Conservation (phyloP, 257 asterid genomes). For the Prunella vulgaris region DNA sequence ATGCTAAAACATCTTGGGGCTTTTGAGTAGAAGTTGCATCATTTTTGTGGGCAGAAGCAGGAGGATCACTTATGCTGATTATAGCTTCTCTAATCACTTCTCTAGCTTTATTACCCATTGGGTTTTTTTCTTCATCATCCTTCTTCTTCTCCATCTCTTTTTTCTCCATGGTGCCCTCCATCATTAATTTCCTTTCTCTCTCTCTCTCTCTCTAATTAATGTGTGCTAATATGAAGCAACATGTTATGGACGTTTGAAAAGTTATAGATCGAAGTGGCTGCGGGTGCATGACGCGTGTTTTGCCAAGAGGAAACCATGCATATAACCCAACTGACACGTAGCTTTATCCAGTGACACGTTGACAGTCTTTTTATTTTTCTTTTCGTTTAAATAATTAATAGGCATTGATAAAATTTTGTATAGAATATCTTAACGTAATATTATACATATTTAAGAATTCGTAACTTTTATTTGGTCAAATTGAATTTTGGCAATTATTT, state of each 20-base stretch:
- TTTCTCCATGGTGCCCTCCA: conserved; percentile 33
- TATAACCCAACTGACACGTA: no score
- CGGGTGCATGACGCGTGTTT: background rate
- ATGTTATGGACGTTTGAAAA: background rate
- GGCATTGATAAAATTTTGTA: no score
- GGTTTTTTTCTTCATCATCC: background rate
- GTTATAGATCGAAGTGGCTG: background rate
- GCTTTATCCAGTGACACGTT: no score
- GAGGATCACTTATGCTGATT: conserved; percentile 4
- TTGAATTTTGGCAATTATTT: no score
- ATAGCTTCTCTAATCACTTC: conserved; percentile 34
- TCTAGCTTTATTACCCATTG: conserved; percentile 23
- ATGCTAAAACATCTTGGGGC: conserved; percentile 34
- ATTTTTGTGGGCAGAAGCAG: background rate
- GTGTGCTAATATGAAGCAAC: no score
- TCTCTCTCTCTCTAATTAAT: background rate
- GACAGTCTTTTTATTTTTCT: no score
- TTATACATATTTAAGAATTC: no score
- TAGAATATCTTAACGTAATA: no score
- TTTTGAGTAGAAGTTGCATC: background rate
- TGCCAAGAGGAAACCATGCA: background rate
- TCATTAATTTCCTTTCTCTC: no score
- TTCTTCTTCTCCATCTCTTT: conserved; percentile 22
- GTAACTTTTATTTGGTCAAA: no score
- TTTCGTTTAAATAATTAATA: no score